Evolutionary conservation across 1,284 basidiomycete genomes (phyloP).

Genomic region (Ustilago nuda): DNA sequence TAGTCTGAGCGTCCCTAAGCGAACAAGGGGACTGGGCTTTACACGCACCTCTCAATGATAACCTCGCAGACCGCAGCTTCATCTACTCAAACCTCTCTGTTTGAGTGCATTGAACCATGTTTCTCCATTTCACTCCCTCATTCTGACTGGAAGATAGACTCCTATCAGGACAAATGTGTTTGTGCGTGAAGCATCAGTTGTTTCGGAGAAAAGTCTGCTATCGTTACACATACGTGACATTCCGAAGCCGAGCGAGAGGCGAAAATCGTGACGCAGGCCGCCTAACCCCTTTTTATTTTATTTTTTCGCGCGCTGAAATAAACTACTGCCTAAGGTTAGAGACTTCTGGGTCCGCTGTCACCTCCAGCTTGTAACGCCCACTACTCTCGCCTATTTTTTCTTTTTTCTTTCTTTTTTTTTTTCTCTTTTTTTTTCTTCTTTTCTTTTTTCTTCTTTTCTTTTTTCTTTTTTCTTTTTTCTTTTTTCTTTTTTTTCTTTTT

Average conservation of each 20-base stretch:
- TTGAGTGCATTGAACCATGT: not conserved
- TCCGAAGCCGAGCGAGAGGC: not conserved
- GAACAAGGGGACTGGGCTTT: not conserved
- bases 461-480: too few relatives aligned
- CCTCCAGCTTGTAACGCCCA: too few relatives aligned
- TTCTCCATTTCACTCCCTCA: not conserved
- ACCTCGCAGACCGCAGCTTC: not conserved
- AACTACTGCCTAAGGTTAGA: not conserved
- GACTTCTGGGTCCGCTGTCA: not conserved
- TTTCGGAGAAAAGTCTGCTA: not conserved
- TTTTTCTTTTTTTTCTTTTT: fast-evolving
- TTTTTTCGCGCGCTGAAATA: not conserved
- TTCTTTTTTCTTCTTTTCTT: too few relatives aligned
- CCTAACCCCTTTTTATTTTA: not conserved
- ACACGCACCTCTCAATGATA: not conserved
- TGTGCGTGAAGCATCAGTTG: slow-evolving; percentile 3
- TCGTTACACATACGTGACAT: not conserved
- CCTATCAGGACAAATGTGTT: not conserved
- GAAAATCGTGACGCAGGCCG: slow-evolving; percentile 4
- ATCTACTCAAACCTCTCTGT: not conserved
- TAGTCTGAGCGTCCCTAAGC: not conserved
- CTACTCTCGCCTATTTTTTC: too few relatives aligned
- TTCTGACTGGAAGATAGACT: not conserved
- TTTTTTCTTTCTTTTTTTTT: too few relatives aligned
- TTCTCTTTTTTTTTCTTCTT: too few relatives aligned